These are phyloP conservation scores for Hyphopichia burtonii DNA, from an alignment of 1,139 yeast species.

Conservation along the genomic window DNA sequence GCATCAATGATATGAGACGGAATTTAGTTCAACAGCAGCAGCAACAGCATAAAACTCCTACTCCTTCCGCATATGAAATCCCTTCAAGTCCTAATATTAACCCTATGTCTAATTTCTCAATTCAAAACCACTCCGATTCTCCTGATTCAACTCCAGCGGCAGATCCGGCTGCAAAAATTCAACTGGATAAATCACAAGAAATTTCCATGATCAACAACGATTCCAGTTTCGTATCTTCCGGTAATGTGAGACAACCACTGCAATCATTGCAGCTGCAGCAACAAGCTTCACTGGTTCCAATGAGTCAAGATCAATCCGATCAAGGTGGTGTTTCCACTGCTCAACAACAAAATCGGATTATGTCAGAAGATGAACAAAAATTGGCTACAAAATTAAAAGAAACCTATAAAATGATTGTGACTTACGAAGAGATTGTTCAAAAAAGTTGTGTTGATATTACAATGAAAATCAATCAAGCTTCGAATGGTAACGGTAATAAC, in stretches of 20 bases:
- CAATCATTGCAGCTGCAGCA: too few relatives aligned
- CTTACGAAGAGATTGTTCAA: slow-evolving; percentile 67
- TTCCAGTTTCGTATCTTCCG: not conserved
- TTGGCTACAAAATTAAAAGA: slow-evolving; percentile 70
- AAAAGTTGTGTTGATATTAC: slow-evolving; percentile 61
- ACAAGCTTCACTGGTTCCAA: slow-evolving; percentile 2
- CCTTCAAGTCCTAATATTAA: slow-evolving; percentile 42
- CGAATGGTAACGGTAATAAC: slow-evolving; percentile 19
- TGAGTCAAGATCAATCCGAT: slow-evolving; percentile 4
- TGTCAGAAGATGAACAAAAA: slow-evolving; percentile 68
- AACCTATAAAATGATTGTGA: slow-evolving; percentile 67
- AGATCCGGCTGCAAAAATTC: not conserved
- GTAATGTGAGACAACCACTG: not conserved
- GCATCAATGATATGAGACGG: slow-evolving; percentile 8
- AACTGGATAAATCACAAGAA: not conserved
- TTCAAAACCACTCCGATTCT: slow-evolving; percentile 42
- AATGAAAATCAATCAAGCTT: slow-evolving; percentile 48
- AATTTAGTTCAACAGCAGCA: slow-evolving; percentile 13
- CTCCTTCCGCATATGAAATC: slow-evolving; percentile 43
- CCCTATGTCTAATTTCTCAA: slow-evolving; percentile 24
- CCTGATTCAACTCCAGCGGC: slow-evolving; percentile 32
- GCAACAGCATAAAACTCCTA: slow-evolving; percentile 34
- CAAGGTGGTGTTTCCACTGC: not conserved
- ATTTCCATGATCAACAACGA: not conserved
- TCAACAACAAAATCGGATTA: slow-evolving; percentile 23